phyloP scores from a whole-genome alignment of 129 eudicot species.

The Smallanthus sonchifolius region DNA sequence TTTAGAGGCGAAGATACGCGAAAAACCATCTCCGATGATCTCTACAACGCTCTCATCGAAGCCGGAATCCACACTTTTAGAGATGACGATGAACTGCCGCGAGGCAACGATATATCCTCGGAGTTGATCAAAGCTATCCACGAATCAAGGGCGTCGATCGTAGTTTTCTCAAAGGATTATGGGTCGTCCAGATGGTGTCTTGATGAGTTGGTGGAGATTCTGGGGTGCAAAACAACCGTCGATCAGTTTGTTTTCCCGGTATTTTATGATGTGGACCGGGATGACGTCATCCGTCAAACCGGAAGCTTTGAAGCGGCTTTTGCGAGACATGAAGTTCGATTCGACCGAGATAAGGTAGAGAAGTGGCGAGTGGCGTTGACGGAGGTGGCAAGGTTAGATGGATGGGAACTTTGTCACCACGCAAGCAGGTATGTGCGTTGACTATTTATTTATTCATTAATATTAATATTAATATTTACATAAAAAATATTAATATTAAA shows the following conservation, averaged over 20 bases:
- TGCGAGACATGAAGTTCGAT: not conserved
- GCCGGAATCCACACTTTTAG: not conserved
- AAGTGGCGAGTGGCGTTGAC: not conserved
- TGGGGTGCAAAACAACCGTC: not conserved
- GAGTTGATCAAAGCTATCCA: not conserved
- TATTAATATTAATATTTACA: too few relatives aligned
- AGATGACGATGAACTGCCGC: not conserved
- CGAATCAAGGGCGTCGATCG: not conserved
- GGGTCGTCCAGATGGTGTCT: not conserved
- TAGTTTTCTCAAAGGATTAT: not conserved
- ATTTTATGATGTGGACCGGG: not conserved
- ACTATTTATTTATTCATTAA: too few relatives aligned
- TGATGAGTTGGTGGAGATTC: not conserved
- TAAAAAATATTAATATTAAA: too few relatives aligned
- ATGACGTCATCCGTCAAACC: not conserved
- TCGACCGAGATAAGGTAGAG: not conserved
- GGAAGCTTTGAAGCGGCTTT: not conserved
- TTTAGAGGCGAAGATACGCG: not conserved
- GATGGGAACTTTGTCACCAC: not conserved
- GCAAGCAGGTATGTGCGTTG: not conserved
- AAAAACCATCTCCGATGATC: not conserved
- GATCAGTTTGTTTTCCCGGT: not conserved
- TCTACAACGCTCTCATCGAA: not conserved
- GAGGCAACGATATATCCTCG: not conserved
- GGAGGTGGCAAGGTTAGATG: not conserved